Evolutionary conservation across 768 basidiomycete species (phyloP).

Genomic region (Naganishia kalamii): DNA sequence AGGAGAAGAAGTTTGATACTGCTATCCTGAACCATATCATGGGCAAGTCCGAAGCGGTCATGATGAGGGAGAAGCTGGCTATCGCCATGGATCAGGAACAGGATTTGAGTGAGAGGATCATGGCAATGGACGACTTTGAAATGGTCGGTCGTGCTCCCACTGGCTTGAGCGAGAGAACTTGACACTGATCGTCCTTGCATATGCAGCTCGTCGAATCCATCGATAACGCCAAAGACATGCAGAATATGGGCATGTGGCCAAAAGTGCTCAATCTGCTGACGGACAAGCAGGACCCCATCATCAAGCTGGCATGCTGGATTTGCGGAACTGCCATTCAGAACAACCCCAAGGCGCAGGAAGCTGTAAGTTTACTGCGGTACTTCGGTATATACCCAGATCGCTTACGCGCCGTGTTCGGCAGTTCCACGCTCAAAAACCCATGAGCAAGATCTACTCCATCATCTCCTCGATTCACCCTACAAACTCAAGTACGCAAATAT

Average conservation of each 20-base stretch:
- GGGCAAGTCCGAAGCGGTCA: slow-evolving; percentile 44
- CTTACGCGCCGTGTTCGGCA: slow-evolving; percentile 15
- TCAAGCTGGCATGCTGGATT: slow-evolving; percentile 44
- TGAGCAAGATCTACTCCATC: slow-evolving; percentile 38
- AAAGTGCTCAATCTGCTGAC: slow-evolving; percentile 38
- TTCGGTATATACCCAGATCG: background rate
- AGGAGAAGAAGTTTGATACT: slow-evolving; percentile 31
- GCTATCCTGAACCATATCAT: slow-evolving; percentile 46
- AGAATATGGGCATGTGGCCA: slow-evolving; percentile 45
- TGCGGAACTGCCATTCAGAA: slow-evolving; percentile 47
- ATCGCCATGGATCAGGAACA: slow-evolving; percentile 39
- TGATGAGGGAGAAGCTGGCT: slow-evolving; percentile 47
- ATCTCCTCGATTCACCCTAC: slow-evolving; percentile 32
- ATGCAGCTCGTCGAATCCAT: slow-evolving; percentile 45
- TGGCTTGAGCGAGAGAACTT: background rate
- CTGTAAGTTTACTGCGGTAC: slow-evolving; percentile 31
- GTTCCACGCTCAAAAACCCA: slow-evolving; percentile 40
- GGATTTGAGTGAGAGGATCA: slow-evolving; percentile 38
- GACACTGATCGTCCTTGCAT: background rate
- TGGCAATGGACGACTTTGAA: slow-evolving; percentile 47
- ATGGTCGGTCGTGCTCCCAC: slow-evolving; percentile 35
- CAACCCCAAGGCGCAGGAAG: slow-evolving; percentile 47
- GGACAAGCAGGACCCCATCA: slow-evolving; percentile 34
- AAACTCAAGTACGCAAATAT: slow-evolving; percentile 24
- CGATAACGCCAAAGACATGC: slow-evolving; percentile 48